Evolutionary conservation across 768 basidiomycete species (phyloP).

Genomic region (Leccinum longicurvipes): DNA sequence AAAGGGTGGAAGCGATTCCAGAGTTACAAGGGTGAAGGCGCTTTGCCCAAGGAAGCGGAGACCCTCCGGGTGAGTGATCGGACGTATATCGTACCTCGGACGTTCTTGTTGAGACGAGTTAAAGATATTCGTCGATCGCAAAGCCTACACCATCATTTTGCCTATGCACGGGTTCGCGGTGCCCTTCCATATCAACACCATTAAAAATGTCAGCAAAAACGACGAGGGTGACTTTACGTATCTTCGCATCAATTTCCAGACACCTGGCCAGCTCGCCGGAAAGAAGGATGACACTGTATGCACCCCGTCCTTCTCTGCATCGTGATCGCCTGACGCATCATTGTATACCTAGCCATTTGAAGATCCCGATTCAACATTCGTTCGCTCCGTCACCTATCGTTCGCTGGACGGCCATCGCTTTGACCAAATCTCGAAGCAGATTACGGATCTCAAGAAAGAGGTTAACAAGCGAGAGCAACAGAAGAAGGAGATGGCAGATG

Average conservation of each 20-base stretch:
- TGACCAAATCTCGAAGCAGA: constrained; percentile 83
- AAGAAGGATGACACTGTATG: constrained; percentile 97
- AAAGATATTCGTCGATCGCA: constrained; percentile 89
- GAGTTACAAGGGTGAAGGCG: constrained; percentile 94
- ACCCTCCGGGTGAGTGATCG: constrained; percentile 61
- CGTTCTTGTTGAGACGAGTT: constrained; percentile 8
- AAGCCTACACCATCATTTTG: constrained; percentile 83
- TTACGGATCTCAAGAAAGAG: constrained; percentile 93
- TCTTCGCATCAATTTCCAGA: constrained; percentile 96
- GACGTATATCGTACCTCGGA: background rate
- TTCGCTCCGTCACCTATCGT: constrained; percentile 93
- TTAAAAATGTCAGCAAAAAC: constrained; percentile 96
- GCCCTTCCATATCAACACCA: constrained; percentile 97
- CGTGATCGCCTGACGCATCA: constrained; percentile 3
- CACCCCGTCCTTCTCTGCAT: background rate
- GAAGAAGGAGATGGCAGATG: constrained; percentile 97
- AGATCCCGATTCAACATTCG: constrained; percentile 93
- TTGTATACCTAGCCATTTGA: constrained; percentile 72
- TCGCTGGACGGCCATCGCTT: constrained; percentile 88
- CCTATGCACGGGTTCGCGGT: constrained; percentile 95
- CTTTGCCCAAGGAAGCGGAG: constrained; percentile 81
- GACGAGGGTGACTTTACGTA: constrained; percentile 96
- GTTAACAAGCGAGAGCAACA: constrained; percentile 97
- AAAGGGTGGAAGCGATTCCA: constrained; percentile 96
- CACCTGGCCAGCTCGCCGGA: constrained; percentile 93